These are phyloP conservation scores for Cyberlindnera japonica DNA, from an alignment of 805 yeast genomes.

Conservation along the genomic window DNA sequence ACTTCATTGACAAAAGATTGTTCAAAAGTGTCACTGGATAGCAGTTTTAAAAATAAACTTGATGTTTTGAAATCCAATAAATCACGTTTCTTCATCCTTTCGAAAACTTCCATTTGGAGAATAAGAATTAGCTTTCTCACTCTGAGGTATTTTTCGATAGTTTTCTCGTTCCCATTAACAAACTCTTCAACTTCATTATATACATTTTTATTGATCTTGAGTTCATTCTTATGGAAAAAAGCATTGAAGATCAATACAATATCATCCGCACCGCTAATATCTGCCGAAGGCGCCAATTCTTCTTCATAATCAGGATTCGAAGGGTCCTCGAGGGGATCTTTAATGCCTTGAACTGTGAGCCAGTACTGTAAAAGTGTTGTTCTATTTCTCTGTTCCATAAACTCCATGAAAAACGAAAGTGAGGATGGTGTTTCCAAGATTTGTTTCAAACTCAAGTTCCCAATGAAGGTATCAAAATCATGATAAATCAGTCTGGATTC, in stretches of 20 bases:
- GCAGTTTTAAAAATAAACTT: slow-evolving; percentile 47
- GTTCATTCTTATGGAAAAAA: slow-evolving; percentile 35
- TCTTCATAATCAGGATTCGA: slow-evolving; percentile 28
- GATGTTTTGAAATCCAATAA: slow-evolving; percentile 61
- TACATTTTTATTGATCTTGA: slow-evolving; percentile 28
- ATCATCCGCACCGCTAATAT: slow-evolving; percentile 47
- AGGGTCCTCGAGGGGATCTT: slow-evolving; percentile 62
- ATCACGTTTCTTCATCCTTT: slow-evolving; percentile 48
- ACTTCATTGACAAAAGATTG: slow-evolving; percentile 27
- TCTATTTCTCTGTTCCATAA: slow-evolving; percentile 49
- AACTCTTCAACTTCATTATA: slow-evolving; percentile 37
- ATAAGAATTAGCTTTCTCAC: slow-evolving; percentile 60
- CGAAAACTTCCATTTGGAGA: slow-evolving; percentile 52
- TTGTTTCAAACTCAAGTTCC: slow-evolving; percentile 35
- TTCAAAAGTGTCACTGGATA: slow-evolving; percentile 42
- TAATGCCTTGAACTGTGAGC: slow-evolving; percentile 61
- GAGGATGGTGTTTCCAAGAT: slow-evolving; percentile 47
- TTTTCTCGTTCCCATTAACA: slow-evolving; percentile 24
- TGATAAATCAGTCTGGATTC: slow-evolving; percentile 10
- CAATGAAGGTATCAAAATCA: slow-evolving; percentile 25
- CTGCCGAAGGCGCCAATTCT: slow-evolving; percentile 31
- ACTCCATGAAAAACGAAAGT: slow-evolving; percentile 47
- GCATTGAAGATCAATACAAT: slow-evolving; percentile 44
- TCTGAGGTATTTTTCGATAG: slow-evolving; percentile 35
- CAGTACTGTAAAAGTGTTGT: slow-evolving; percentile 55